Conservation (phyloP, 2,329 filamentous ascomycete species). For the Ambrosiella beaveri region DNA sequence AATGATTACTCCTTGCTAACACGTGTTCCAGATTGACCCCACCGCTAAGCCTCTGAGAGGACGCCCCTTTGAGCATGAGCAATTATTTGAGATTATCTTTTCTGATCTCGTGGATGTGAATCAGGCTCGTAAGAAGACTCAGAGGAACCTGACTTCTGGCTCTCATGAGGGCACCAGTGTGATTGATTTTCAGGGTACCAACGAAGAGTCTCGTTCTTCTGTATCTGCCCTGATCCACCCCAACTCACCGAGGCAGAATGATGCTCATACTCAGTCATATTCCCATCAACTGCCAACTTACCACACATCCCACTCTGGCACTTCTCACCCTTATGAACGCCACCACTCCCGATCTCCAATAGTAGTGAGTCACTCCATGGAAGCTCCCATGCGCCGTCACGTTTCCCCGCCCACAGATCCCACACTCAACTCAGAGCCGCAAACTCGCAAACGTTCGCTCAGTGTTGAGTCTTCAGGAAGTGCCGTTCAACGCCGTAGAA, state of each 20-base stretch:
- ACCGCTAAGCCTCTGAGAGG: slow-evolving; percentile 39
- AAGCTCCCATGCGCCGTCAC: neutral
- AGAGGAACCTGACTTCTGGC: neutral
- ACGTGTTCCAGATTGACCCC: slow-evolving; percentile 32
- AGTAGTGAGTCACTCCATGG: neutral
- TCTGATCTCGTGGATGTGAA: slow-evolving; percentile 31
- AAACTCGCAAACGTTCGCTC: slow-evolving; percentile 9
- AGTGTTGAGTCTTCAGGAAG: neutral
- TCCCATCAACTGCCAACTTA: neutral
- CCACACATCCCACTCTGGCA: neutral
- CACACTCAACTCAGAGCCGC: neutral
- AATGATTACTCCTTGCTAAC: neutral
- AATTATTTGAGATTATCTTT: slow-evolving; percentile 43
- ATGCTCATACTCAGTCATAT: neutral
- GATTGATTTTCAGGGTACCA: slow-evolving; percentile 22
- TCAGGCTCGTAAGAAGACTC: neutral
- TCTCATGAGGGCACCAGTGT: slow-evolving; percentile 19
- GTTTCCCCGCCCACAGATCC: neutral
- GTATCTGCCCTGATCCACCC: no score
- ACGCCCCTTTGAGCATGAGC: slow-evolving; percentile 41
- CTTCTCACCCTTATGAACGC: neutral
- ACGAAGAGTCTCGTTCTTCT: neutral
- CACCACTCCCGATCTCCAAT: neutral
- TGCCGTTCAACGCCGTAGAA: slow-evolving; percentile 6
- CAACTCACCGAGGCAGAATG: neutral